These are phyloP conservation scores for Diplotaxis tenuifolia DNA, from an alignment of 345 rosid species.

Conservation along the genomic window DNA sequence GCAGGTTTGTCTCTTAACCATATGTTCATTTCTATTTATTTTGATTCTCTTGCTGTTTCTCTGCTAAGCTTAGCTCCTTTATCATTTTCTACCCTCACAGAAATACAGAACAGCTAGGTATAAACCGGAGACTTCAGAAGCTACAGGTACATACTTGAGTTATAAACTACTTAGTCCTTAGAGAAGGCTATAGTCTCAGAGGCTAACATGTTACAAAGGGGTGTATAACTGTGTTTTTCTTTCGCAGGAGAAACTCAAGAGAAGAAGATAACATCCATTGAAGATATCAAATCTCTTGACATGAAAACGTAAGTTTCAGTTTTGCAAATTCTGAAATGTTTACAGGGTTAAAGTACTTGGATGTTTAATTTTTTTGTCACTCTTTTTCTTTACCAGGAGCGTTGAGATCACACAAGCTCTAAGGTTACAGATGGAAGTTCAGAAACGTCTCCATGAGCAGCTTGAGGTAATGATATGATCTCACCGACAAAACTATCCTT, in stretches of 20 bases:
- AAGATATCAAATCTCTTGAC: slow-evolving; percentile 70
- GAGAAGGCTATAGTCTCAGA: neutral
- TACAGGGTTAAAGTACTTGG: too few relatives aligned
- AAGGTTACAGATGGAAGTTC: slow-evolving; percentile 93
- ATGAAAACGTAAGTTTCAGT: slow-evolving; percentile 66
- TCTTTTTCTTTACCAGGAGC: slow-evolving; percentile 32
- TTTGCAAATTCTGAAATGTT: too few relatives aligned
- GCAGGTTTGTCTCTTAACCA: slow-evolving; percentile 51
- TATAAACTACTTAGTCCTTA: neutral
- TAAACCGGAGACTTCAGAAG: slow-evolving; percentile 78
- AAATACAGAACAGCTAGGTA: slow-evolving; percentile 89
- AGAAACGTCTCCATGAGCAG: slow-evolving; percentile 93
- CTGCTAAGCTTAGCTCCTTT: slow-evolving; percentile 5
- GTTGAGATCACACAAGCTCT: slow-evolving; percentile 66
- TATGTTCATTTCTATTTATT: neutral
- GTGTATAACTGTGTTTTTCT: slow-evolving; percentile 16
- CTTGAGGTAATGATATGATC: slow-evolving; percentile 66
- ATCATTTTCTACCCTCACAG: slow-evolving; percentile 39
- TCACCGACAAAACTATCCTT: neutral
- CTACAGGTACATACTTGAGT: slow-evolving; percentile 30
- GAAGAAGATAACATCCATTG: slow-evolving; percentile 50
- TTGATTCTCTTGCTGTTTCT: neutral
- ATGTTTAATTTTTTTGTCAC: too few relatives aligned
- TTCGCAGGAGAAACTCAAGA: slow-evolving; percentile 58
- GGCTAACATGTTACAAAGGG: neutral